These are phyloP conservation scores for Xylaria acuta DNA, from an alignment of 495 filamentous ascomycete genomes.

Conservation along the genomic window DNA sequence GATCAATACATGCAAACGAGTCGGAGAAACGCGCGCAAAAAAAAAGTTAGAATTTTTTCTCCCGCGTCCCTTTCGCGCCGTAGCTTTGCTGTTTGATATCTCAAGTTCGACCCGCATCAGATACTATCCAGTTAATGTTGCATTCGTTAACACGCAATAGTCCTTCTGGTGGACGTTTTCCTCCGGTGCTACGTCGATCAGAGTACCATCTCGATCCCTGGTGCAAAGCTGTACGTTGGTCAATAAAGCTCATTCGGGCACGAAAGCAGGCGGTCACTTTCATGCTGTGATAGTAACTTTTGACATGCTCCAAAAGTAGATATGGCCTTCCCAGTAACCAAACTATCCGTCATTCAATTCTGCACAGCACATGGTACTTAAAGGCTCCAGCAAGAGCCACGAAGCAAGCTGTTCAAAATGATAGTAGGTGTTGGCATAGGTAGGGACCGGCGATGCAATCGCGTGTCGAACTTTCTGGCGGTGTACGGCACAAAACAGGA, in stretches of 20 bases:
- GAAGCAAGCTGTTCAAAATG: neutral
- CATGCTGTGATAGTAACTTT: neutral
- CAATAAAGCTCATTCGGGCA: neutral
- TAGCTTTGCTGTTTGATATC: neutral
- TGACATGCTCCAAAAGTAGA: neutral
- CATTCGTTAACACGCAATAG: neutral
- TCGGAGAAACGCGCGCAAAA: neutral
- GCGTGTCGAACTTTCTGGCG: neutral
- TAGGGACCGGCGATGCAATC: neutral
- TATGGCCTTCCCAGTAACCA: neutral
- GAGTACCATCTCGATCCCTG: neutral
- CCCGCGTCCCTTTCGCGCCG: neutral
- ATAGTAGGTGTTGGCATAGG: neutral
- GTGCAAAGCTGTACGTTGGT: neutral
- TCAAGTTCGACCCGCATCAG: neutral
- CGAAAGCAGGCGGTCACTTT: neutral
- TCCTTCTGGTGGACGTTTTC: neutral
- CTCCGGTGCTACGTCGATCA: neutral
- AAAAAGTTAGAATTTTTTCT: neutral
- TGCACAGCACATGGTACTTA: neutral
- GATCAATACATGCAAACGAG: neutral
- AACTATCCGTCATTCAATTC: neutral
- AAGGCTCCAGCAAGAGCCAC: neutral
- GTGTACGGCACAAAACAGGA: neutral
- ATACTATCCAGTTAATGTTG: neutral